Base-by-base conservation (phyloP, 768 basidiomycete genomes). In the Rhodocollybia butyracea region DNA sequence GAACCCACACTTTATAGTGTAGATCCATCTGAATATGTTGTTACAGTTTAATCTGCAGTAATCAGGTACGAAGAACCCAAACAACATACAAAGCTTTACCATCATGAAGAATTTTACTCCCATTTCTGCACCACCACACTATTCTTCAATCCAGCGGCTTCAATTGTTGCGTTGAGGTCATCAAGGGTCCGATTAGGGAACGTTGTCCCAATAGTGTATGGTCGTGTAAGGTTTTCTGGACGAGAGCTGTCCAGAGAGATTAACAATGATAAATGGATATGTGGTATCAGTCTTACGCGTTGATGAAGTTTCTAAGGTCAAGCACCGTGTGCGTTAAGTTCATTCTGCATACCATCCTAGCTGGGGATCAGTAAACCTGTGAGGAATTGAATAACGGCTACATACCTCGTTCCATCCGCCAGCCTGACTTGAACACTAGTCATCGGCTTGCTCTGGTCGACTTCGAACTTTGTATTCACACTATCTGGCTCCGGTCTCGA, bases 351-450 rank as follows among this genome's bases (percentile, higher is more conserved):
- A 90, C 86, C 66, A 95, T 81, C 63, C 91, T 91, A 57, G 15
- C 2, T 56, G 24, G 24, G 30, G 22, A 54, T 24, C 29, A 43
- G 47, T 21, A 46, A 24, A 19, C 7, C n/a, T 34, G 54, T 15
- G 56, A 43, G 46, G 12, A 54, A 22, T 21, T 31, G 31, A 11
- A 24, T 34, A 45, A 54, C 36, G 21, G 54, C 34, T 21, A 62
- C 71, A 5, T 59, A 89, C 90, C 91, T 82, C 17, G 92, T 90
- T 8, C 96, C 96, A 70, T 96, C 94, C 10, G 90, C 91, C 52
- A 98, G 66, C 53, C 97, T 78, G 55, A 98, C 81, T 73, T 98
- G 97, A 11, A 98, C 77, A 68, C 85, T 91, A 39, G 95, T 97
- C 45, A 85, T 89, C 5, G 96, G 95, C 68, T 80, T 76, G 15